Evolutionary conservation across 1,284 basidiomycete genomes (phyloP), one percentile per base, ranked within the genome.

Genomic region (Omphalotus olearius): DNA sequence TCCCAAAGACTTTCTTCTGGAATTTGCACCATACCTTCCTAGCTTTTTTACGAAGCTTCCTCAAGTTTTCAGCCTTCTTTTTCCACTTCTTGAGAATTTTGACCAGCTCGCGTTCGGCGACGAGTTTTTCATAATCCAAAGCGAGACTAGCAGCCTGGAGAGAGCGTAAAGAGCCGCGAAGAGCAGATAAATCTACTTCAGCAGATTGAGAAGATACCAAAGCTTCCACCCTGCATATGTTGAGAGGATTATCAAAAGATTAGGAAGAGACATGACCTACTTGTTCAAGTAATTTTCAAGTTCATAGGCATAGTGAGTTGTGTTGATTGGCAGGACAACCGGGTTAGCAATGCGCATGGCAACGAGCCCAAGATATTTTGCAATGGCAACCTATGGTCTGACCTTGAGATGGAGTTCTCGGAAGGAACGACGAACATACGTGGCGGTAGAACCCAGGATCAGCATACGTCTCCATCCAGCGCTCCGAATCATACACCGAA

Each of bases 381-480:
- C 79, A 30, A 85, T 72, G 17, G 86, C 86, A 45, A 82, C 73
- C 74, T 85, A 56, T 3, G 23, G 23, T 23, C 23, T 23, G 23
- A 23, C 23, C 4, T 23, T 53, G 47, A 23, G 37, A 52, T 47
- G 4, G 54, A 57, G 39, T 20, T 20, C 39, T 5, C 28, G 30
- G 20, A 23, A 30, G 11, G n/a, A 50, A 14, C 38, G 30, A 45
- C 18, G 18, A 16, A 66, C 72, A 45, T 56, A 82, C 80, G 64
- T 91, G 87, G 36, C 80, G 76, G 56, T 77, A 67, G 69, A 89
- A 92, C 3, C 76, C 78, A 1, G 86, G 83, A 63, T 93, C 91
- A 45, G 80, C 85, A 57, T 82, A 93, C 37, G 75, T 60, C 56
- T 85, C 79, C 66, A 85, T 80, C 86, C 85, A 93, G 45, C 74